Base-by-base conservation (phyloP, 2,329 filamentous ascomycete species). In the Fusarium sp. region DNA sequence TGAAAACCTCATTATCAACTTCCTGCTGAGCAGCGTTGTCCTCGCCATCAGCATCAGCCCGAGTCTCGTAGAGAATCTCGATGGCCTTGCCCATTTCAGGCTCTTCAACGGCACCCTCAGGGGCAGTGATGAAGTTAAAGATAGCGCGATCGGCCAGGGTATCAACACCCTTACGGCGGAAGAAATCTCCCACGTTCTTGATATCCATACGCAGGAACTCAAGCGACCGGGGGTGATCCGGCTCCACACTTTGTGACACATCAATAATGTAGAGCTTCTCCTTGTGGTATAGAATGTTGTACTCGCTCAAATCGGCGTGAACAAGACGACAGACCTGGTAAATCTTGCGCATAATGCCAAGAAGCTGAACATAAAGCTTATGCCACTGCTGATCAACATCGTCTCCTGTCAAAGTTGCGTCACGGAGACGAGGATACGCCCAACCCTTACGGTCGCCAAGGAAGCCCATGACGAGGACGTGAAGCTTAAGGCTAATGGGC, bases 171-270 rank as follows among this genome's bases (percentile, higher is more conserved):
- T 97, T 91, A 22, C 92, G 88, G 30, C 90, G 86, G 88, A 98
- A 99, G 82, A 97, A 99, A 79, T 97, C 94, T 24, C 90, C 92
- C 2, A 97, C 90, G 77, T 99, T 99, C 86, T 98, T 98, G 81
- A 99, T 94, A 78, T 99, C 96, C 95, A 98, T 98, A 34, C 96
- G 91, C 75, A 99, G 81, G 78, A 99, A 99, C 79, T 98, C 95
- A 30, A 97, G 86, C 4, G 93, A 95, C 62, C 93, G 89, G 0
- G 96, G 96, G 80, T 99, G 96, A 75, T 98, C 95, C 73, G 97
- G 95, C 83, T 98, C 97, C 22, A 99, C 96, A 77, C 92, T 96
- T 83, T 99, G 96, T 59, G 94, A 97, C 45, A 99, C 96, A 81
- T 99, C 96, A 79, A 99, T 99, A 76, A 99, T 92, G 85, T 93